These are phyloP conservation scores for Mycena olivaceomarginata DNA, from an alignment of 768 basidiomycete species.

Conservation along the genomic window DNA sequence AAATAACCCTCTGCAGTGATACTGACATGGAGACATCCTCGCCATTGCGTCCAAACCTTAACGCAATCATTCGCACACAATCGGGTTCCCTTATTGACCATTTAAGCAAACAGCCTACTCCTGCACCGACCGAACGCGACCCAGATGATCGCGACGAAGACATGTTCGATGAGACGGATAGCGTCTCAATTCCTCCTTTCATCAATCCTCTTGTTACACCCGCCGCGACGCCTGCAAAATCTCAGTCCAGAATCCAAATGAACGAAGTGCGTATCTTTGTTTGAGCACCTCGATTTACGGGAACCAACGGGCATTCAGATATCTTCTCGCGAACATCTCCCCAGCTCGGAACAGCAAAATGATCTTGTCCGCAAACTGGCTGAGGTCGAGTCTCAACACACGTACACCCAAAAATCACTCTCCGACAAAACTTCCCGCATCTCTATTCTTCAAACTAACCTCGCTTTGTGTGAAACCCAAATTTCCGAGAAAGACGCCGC, in stretches of 20 bases:
- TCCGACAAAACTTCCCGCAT: constrained; percentile 51
- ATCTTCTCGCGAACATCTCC: constrained; percentile 45
- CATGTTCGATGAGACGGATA: constrained; percentile 27
- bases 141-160: constrained; percentile 46
- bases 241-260: constrained; percentile 2
- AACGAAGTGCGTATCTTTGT: constrained; percentile 24
- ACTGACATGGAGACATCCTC: constrained; percentile 24
- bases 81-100: constrained; percentile 69
- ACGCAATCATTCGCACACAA: constrained; percentile 59
- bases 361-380: constrained; percentile 46
- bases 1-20: constrained; percentile 28
- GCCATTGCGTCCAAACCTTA: constrained; percentile 24
- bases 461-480: constrained; percentile 43
- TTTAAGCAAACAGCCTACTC: constrained; percentile 70
- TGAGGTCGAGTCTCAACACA: constrained; percentile 44
- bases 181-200: constrained; percentile 15
- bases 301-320: constrained; percentile 18
- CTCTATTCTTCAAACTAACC: constrained; percentile 46
- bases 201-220: constrained; percentile 29
- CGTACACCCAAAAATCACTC: constrained; percentile 44
- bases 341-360: constrained; percentile 38
- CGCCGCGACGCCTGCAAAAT: constrained; percentile 36
- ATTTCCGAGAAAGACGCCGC: constrained; percentile 36
- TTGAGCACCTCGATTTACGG: not conserved
- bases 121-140: constrained; percentile 62